These are phyloP conservation scores for Lizanozyma gosingica DNA, from an alignment of 1,139 yeast genomes.

Conservation along the genomic window DNA sequence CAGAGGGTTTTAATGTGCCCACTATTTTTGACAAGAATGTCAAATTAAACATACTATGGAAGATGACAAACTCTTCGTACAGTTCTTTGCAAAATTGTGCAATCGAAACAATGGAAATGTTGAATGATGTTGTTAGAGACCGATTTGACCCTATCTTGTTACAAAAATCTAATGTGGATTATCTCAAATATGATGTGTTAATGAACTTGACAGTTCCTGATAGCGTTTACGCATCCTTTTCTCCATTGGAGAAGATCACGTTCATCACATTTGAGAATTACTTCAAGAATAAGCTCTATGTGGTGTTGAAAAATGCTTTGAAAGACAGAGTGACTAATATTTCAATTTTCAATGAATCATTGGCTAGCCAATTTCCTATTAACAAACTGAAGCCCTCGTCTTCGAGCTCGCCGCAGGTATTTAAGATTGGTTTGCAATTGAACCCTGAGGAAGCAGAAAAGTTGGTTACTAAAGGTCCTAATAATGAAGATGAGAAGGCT, in stretches of 20 bases:
- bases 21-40: slow-evolving; percentile 69
- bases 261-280: slow-evolving; percentile 64
- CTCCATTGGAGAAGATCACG: slow-evolving; percentile 67
- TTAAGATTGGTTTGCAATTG: slow-evolving; percentile 57
- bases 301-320: slow-evolving; percentile 54
- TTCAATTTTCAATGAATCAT: slow-evolving; percentile 24
- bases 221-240: slow-evolving; percentile 38
- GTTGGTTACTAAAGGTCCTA: slow-evolving; percentile 81
- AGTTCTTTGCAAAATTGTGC: slow-evolving; percentile 57
- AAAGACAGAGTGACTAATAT: slow-evolving; percentile 52
- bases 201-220: slow-evolving; percentile 41
- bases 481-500: slow-evolving; percentile 48
- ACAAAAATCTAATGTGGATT: slow-evolving; percentile 46
- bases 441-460: slow-evolving; percentile 71
- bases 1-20: slow-evolving; percentile 60
- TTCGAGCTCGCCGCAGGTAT: slow-evolving; percentile 5
- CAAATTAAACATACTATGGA: slow-evolving; percentile 72
- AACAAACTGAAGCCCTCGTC: slow-evolving; percentile 48
- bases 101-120: slow-evolving; percentile 51
- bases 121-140: slow-evolving; percentile 75
- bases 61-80: slow-evolving; percentile 68
- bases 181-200: slow-evolving; percentile 58
- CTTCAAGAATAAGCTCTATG: slow-evolving; percentile 50
- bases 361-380: slow-evolving; percentile 28
- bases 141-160: slow-evolving; percentile 82